These are phyloP conservation scores for Daedaleopsis sinensis DNA, from an alignment of 768 basidiomycete species.

Conservation along the genomic window DNA sequence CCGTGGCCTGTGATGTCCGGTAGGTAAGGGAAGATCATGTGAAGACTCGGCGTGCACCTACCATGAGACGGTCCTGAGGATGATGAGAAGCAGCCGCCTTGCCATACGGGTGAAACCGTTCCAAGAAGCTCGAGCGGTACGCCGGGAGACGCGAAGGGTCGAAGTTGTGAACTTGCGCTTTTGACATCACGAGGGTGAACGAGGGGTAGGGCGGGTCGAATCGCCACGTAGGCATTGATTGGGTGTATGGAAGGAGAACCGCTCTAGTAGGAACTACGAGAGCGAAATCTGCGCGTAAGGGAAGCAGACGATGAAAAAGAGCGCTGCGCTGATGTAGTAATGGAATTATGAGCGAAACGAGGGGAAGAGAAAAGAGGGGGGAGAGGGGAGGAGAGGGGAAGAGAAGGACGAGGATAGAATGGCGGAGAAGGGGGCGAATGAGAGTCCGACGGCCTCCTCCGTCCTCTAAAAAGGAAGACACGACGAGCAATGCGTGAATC, in stretches of 20 bases:
- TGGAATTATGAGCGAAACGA: background rate
- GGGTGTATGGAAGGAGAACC: background rate
- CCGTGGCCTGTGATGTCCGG: slow-evolving; percentile 2
- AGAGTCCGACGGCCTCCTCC: background rate
- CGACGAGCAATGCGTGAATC: background rate
- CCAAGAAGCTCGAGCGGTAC: slow-evolving; percentile 8
- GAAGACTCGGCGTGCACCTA: background rate
- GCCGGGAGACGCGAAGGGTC: slow-evolving; percentile 10
- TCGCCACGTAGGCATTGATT: slow-evolving; percentile 6
- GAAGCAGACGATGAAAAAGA: background rate
- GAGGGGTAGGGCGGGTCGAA: slow-evolving; percentile 15
- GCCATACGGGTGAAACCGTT: slow-evolving; percentile 15
- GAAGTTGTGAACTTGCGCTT: background rate
- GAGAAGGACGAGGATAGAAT: background rate
- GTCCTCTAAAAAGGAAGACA: background rate
- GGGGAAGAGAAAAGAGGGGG: background rate
- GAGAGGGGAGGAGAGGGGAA: background rate
- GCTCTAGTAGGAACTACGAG: background rate
- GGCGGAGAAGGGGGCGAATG: background rate
- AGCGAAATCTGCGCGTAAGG: background rate
- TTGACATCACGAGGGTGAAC: slow-evolving; percentile 1
- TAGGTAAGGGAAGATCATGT: background rate
- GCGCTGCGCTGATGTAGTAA: no score
- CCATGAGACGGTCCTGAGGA: slow-evolving; percentile 8
- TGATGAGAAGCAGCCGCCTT: background rate